These are phyloP conservation scores for Rubroshorea leprosula DNA, from an alignment of 345 rosid species.

Conservation along the genomic window DNA sequence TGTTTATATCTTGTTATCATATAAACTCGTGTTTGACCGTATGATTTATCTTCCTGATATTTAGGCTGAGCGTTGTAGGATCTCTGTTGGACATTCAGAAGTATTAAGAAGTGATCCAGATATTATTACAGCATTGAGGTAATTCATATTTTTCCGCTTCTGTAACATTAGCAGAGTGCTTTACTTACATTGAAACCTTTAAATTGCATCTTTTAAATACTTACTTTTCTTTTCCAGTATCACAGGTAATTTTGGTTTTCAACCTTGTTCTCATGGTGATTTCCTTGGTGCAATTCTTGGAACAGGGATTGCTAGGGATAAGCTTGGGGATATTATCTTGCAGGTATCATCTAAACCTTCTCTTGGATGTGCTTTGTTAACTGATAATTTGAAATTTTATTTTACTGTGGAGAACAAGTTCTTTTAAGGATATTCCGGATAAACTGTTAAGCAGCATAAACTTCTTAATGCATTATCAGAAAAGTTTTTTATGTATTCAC, in stretches of 20 bases:
- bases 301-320: constrained; percentile 78
- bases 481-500: neutral
- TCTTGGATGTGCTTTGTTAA: neutral
- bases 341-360: constrained; percentile 48
- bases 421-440: neutral
- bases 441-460: no score
- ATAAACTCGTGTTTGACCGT: constrained; percentile 1
- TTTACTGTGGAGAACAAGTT: neutral
- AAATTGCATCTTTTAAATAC: constrained; percentile 6
- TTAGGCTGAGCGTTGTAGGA: constrained; percentile 91
- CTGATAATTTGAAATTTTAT: neutral
- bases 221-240: constrained; percentile 36
- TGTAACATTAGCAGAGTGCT: neutral
- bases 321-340: constrained; percentile 83
- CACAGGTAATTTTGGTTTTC: constrained; percentile 72
- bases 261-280: constrained; percentile 85
- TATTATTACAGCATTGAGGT: constrained; percentile 74
- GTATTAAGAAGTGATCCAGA: constrained; percentile 54
- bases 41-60: constrained; percentile 16
- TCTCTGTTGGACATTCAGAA: constrained; percentile 77
- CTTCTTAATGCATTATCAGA: neutral
- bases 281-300: constrained; percentile 93
- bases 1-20: constrained; percentile 3
- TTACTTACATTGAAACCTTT: constrained; percentile 4
- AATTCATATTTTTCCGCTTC: constrained; percentile 4